These are phyloP conservation scores for Peterozyma toletana DNA, from an alignment of 805 yeast genomes.

Conservation along the genomic window DNA sequence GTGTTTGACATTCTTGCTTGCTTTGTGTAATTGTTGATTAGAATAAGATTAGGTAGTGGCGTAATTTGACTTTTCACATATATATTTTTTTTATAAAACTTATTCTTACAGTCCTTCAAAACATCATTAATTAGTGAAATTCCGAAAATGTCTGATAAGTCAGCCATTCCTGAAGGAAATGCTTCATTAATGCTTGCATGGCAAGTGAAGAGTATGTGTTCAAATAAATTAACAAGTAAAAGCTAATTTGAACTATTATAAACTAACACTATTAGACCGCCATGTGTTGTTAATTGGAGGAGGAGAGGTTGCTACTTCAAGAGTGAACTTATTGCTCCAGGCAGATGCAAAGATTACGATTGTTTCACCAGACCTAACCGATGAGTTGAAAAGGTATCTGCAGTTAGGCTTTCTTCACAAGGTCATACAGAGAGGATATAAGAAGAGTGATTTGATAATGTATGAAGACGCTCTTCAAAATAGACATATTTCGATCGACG, in stretches of 20 bases:
- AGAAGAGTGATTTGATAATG: constrained; percentile 39
- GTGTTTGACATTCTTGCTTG: no score
- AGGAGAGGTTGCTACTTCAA: constrained; percentile 68
- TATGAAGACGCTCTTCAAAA: constrained; percentile 24
- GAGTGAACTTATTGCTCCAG: constrained; percentile 57
- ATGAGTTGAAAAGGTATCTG: constrained; percentile 24
- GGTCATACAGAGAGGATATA: constrained; percentile 37
- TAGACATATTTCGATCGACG: constrained; percentile 4
- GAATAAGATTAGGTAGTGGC: no score
- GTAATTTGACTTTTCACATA: no score
- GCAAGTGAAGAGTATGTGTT: constrained; percentile 51
- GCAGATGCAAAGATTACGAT: constrained; percentile 71
- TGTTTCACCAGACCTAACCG: constrained; percentile 37
- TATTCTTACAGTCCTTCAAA: not conserved
- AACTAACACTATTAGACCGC: constrained; percentile 23
- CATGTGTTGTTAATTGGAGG: constrained; percentile 74
- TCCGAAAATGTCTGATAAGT: no score
- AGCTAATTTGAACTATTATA: not conserved
- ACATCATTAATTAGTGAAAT: not conserved
- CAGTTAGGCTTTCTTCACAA: constrained; percentile 32
- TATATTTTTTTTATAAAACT: not conserved
- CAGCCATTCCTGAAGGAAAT: constrained; percentile 22
- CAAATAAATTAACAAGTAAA: not conserved
- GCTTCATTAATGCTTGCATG: constrained; percentile 66
- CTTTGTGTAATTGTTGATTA: no score